Conservation (phyloP, 1,284 basidiomycete genomes). For the Leccinum angustisporum region DNA sequence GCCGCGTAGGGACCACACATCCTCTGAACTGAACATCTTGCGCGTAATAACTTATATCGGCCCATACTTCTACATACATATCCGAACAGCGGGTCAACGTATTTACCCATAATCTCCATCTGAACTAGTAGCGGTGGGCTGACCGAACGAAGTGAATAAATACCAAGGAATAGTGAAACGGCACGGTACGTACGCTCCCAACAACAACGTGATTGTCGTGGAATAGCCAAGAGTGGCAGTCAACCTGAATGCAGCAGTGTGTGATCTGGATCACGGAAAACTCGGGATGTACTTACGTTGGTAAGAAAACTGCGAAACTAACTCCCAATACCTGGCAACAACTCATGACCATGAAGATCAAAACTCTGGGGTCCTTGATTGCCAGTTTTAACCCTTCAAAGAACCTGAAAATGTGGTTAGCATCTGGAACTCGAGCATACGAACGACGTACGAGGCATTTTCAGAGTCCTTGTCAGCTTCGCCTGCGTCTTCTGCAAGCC, state of each 20-base stretch:
- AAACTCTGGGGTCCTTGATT: slow-evolving; percentile 23
- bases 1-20: neutral
- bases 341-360: slow-evolving; percentile 55
- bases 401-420: slow-evolving; percentile 36
- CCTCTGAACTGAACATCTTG: neutral
- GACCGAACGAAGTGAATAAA: neutral
- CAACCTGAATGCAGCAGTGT: slow-evolving; percentile 39
- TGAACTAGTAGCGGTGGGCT: slow-evolving; percentile 46
- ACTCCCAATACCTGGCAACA: slow-evolving; percentile 57
- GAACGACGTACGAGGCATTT: slow-evolving; percentile 50
- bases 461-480: slow-evolving; percentile 62
- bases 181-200: slow-evolving; percentile 53
- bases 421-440: neutral
- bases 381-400: slow-evolving; percentile 55
- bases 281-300: slow-evolving; percentile 45
- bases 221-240: slow-evolving; percentile 64
- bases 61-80: neutral
- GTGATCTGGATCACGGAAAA: slow-evolving; percentile 2
- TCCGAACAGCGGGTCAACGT: neutral
- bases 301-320: slow-evolving; percentile 74
- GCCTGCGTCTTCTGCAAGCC: slow-evolving; percentile 71
- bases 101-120: neutral
- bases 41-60: neutral
- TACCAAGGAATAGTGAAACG: neutral
- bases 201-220: slow-evolving; percentile 59